phyloP scores from a whole-genome alignment of 306 rosid species.

The Vachellia pachyceras region DNA sequence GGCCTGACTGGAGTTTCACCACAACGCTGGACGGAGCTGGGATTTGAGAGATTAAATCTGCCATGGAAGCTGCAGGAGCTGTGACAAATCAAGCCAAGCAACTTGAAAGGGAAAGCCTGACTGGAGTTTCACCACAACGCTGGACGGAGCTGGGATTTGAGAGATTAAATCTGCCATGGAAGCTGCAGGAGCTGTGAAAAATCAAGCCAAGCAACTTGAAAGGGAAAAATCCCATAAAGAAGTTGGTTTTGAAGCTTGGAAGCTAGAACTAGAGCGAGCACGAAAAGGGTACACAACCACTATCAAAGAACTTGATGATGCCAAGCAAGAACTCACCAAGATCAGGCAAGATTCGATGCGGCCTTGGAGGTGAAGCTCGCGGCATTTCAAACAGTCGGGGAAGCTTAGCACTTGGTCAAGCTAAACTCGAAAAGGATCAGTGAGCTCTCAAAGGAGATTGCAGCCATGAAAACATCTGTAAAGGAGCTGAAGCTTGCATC shows the following conservation, averaged over 20 bases:
- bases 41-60: too few species aligned
- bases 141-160: too few species aligned
- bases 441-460: conserved; percentile 68
- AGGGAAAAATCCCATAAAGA: conserved; percentile 54
- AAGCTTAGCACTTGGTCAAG: conserved; percentile 76
- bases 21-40: too few species aligned
- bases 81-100: conserved; percentile 68
- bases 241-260: conserved; percentile 65
- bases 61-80: conserved; percentile 66
- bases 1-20: too few species aligned
- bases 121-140: too few species aligned
- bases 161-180: too few species aligned
- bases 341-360: conserved; percentile 82
- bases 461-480: conserved; percentile 60
- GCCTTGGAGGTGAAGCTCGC: conserved; percentile 81
- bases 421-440: conserved; percentile 56
- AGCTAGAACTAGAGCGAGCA: conserved; percentile 68
- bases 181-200: conserved; percentile 67
- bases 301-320: conserved; percentile 73
- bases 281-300: conserved; percentile 65
- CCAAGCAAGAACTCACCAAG: conserved; percentile 85
- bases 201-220: conserved; percentile 69
- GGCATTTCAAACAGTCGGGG: conserved; percentile 91
- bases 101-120: conserved; percentile 61
- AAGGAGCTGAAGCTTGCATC: conserved; percentile 60